Evolutionary conservation across 768 basidiomycete genomes (phyloP), one percentile per base, ranked within the genome.

Genomic region (Podaxis sp.): DNA sequence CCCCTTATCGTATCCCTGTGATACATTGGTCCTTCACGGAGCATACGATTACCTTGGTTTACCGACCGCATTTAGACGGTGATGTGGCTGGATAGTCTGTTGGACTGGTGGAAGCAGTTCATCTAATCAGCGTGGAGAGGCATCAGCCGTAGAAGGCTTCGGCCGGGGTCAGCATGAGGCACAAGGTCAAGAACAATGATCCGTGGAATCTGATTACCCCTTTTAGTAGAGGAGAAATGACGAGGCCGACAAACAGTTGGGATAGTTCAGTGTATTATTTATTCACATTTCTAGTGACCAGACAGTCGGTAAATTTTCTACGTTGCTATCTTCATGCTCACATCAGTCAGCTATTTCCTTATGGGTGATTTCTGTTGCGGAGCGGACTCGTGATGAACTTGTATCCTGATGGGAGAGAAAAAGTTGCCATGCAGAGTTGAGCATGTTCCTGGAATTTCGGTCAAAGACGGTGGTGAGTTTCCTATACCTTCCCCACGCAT

Each of bases 1-100:
- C 81, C 98, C 50, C 89, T 98, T 60, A 98, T 95, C 3, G 92
- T 98, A 54, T 95, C 95, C 14, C 77, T 93, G n/a, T 86, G 90
- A 89, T 90, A 65, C 71, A 21, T 50, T 57, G 16, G 23, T 37
- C 32, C 32, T 32, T 50, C 21, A 7, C 18, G 32, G 9, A 11
- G 16, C n/a, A n/a, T 5, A 16, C 18, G 18, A 44, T 14, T 4
- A 6, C 14, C 38, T 10, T n/a, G 4, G 4, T 42, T 42, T 13
- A 42, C 32, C 62, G 57, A 11, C 35, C 63, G 58, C 64, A 88
- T 95, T 13, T 94, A 93, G 64, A 76, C 91, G 38, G 76, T 93
- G 55, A 76, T 76, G 65, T 88, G 87, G 70, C 74, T 92, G 50
- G 82, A 88, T 69, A 71, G 59, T 46, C 68, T 89, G 62, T 74